Evolutionary conservation across 2,329 filamentous ascomycete species (phyloP).

Genomic region (Trichoderma lentiforme): DNA sequence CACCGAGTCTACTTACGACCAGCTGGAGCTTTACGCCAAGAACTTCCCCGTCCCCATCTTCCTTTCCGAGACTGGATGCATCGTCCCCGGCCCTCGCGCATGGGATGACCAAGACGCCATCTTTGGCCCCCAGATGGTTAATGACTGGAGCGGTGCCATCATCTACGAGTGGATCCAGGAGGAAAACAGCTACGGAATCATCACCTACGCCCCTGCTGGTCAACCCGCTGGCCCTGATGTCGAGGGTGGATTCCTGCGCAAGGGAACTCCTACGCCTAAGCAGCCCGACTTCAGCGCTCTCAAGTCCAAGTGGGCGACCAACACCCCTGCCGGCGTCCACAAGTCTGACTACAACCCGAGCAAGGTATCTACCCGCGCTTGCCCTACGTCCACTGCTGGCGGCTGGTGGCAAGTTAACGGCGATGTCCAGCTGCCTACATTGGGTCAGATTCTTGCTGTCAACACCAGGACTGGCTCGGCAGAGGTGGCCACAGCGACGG

Average conservation of each 20-base stretch:
- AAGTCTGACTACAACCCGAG: constrained; percentile 62
- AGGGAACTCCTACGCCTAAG: constrained; percentile 70
- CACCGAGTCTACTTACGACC: constrained; percentile 63
- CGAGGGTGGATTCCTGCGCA: constrained; percentile 64
- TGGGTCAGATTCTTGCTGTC: constrained; percentile 50
- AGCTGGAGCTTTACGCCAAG: constrained; percentile 63
- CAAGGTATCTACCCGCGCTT: constrained; percentile 60
- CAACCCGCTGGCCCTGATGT: constrained; percentile 53
- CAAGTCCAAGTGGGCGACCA: constrained; percentile 69
- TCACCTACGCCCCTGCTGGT: constrained; percentile 67
- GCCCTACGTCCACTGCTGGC: constrained; percentile 64
- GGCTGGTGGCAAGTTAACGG: constrained; percentile 81
- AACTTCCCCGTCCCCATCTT: constrained; percentile 81
- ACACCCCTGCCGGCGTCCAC: constrained; percentile 66
- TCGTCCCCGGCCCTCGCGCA: constrained; percentile 56
- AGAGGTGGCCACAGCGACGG: constrained; percentile 8
- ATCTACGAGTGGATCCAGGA: constrained; percentile 91
- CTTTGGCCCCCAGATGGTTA: constrained; percentile 69
- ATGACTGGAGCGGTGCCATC: constrained; percentile 71
- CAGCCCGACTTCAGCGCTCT: constrained; percentile 77
- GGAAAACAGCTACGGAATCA: constrained; percentile 75
- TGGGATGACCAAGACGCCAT: constrained; percentile 75
- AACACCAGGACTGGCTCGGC: background rate
- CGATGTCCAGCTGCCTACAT: constrained; percentile 63
- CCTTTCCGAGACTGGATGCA: constrained; percentile 88